Base-by-base conservation (phyloP, 2,329 filamentous ascomycete species). In the Pseudohalonectria lignicola region DNA sequence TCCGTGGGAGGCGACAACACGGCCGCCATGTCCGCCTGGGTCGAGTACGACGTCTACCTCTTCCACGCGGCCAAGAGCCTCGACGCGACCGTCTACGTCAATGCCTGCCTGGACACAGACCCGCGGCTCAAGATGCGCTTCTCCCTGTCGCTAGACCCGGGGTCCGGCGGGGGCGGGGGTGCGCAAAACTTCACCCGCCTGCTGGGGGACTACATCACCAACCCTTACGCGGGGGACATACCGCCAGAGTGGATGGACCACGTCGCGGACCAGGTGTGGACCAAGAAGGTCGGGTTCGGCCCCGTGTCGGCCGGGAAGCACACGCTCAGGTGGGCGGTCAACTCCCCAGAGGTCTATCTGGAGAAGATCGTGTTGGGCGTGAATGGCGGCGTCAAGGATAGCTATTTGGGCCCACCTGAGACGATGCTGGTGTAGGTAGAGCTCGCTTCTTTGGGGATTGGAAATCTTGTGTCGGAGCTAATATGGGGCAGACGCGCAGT, bases 241-340 rank as follows among this genome's bases (percentile, higher is more conserved):
- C 71, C 71, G 2, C 60, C 60, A 1, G 62, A 61, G 6, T 76
- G 71, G 70, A 52, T 58, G 6, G 47, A 49, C 9, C 67, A 66
- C 0, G 70, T 73, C 1, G 64, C 66, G 12, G 63, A 71, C 37
- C 52, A 62, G 20, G 65, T 66, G 7, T 74, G 70, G 71, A 57
- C 53, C 5, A 66, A 62, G 37, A 61, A 56, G 13, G 54, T 59
- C 16, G 7, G 5, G 16, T 16, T 32, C n/a, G 30, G 30, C 1
- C 30, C 30, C 6, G 11, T 32, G 48, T 50, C 3, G 40, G 39
- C 4, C 41, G 59, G 59, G 0, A 32, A 35, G 13, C 58, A 62
- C 36, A 47, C 42, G 1, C 38, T 62, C 5, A 49, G 52, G 12
- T 49, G 55, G 40, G 45, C 53, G 30, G 45, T 51, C 2, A 58